A percentile compares a stretch with the other conserved stretches of the same genome.
Evolutionary conservation across 108 stramenopile species (phyloP).

Genomic region (Stephanodiscus triporus): DNA sequence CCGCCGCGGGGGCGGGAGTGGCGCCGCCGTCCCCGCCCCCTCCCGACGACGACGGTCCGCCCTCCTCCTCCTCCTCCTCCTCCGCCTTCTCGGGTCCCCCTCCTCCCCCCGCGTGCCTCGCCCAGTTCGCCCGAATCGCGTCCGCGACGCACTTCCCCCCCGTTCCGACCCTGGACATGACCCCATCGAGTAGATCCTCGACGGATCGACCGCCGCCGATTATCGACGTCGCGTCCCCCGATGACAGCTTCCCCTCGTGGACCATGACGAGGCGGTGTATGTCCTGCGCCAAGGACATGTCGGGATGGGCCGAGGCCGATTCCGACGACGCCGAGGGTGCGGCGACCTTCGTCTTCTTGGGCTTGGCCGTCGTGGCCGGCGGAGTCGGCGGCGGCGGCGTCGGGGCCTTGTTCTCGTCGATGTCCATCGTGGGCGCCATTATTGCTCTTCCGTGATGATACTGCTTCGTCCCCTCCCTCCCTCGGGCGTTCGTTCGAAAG

Average conservation of each 20-base stretch:
- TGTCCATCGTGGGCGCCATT: slow-evolving; percentile 49
- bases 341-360: slow-evolving; percentile 11
- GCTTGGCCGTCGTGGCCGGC: neutral
- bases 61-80: too few species aligned
- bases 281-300: slow-evolving; percentile 73
- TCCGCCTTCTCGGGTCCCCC: too few species aligned
- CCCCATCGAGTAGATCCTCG: slow-evolving; percentile 39
- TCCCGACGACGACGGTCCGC: neutral
- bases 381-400: neutral
- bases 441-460: neutral
- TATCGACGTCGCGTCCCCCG: slow-evolving; percentile 28
- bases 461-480: too few species aligned
- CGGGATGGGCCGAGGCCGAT: slow-evolving; percentile 71
- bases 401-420: slow-evolving; percentile 27
- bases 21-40: neutral
- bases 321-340: slow-evolving; percentile 73
- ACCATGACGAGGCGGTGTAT: slow-evolving; percentile 70
- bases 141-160: slow-evolving; percentile 40
- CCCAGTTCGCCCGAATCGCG: slow-evolving; percentile 26
- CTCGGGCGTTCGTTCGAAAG: too few species aligned
- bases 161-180: slow-evolving; percentile 53
- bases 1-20: neutral
- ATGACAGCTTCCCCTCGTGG: slow-evolving; percentile 30
- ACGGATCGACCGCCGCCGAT: slow-evolving; percentile 30
- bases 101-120: neutral